phyloP scores from a whole-genome alignment of 2,329 filamentous ascomycete species.

The Arthrobotrys musiformis region DNA sequence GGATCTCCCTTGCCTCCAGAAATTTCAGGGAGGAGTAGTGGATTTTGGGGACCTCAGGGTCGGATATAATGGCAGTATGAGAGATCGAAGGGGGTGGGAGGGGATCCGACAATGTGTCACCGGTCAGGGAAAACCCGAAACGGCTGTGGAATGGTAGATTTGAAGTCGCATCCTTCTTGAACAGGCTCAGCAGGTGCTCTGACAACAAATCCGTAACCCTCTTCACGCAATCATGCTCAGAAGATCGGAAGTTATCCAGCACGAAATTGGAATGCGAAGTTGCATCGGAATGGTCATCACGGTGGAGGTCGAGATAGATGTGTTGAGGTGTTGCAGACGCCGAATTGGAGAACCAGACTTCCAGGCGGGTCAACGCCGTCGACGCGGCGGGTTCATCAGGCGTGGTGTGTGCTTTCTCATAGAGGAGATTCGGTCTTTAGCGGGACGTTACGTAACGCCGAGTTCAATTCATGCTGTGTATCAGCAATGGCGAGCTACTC shows the following conservation, averaged over 20 bases:
- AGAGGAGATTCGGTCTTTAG: constrained; percentile 48
- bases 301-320: constrained; percentile 44
- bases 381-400: constrained; percentile 21
- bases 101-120: constrained; percentile 36
- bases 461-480: neutral
- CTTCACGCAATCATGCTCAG: constrained; percentile 36
- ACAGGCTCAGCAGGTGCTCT: constrained; percentile 20
- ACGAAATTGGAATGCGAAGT: constrained; percentile 20
- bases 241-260: constrained; percentile 25
- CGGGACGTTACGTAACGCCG: neutral
- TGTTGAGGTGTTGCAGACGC: constrained; percentile 44
- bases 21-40: constrained; percentile 37
- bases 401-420: constrained; percentile 44
- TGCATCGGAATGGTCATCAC: constrained; percentile 18
- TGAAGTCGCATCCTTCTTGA: constrained; percentile 15
- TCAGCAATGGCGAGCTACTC: neutral
- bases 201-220: constrained; percentile 5
- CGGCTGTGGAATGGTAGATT: constrained; percentile 23
- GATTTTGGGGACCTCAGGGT: constrained; percentile 44
- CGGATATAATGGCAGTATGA: constrained; percentile 49
- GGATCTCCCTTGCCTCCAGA: constrained; percentile 46
- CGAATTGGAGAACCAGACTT: constrained; percentile 45
- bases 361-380: constrained; percentile 21
- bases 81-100: constrained; percentile 47
- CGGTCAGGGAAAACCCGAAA: constrained; percentile 38